Conservation (phyloP, 345 rosid genomes). For the Sonneratia alba region DNA sequence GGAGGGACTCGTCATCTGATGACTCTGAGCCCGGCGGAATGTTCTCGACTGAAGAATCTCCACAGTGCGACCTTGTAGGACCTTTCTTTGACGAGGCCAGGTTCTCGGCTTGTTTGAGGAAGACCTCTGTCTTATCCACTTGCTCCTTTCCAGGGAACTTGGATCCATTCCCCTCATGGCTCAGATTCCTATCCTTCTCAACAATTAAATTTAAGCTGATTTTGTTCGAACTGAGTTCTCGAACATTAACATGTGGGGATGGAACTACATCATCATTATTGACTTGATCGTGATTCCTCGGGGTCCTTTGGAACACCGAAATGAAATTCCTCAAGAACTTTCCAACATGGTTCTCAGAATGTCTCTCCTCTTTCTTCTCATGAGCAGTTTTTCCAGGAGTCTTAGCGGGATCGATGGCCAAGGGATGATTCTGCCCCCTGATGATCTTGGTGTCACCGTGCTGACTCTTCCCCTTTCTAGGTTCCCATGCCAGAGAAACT, state of each 20-base stretch:
- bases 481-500: slow-evolving; percentile 68
- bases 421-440: slow-evolving; percentile 28
- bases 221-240: slow-evolving; percentile 37
- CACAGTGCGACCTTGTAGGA: too few relatives aligned
- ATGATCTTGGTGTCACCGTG: slow-evolving; percentile 33
- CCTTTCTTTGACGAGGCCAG: slow-evolving; percentile 61
- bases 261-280: slow-evolving; percentile 33
- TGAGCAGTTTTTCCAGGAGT: slow-evolving; percentile 20
- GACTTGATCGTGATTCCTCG: slow-evolving; percentile 30
- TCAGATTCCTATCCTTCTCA: slow-evolving; percentile 18
- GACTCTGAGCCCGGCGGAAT: slow-evolving; percentile 28
- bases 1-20: slow-evolving; percentile 31
- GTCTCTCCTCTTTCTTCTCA: slow-evolving; percentile 39
- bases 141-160: slow-evolving; percentile 41
- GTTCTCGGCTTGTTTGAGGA: slow-evolving; percentile 56
- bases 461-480: slow-evolving; percentile 68
- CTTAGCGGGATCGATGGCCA: slow-evolving; percentile 5
- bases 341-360: slow-evolving; percentile 19
- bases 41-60: not conserved
- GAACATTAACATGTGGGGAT: slow-evolving; percentile 49
- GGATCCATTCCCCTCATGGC: slow-evolving; percentile 28
- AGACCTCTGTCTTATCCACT: slow-evolving; percentile 43
- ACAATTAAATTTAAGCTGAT: slow-evolving; percentile 37
- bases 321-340: slow-evolving; percentile 44
- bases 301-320: slow-evolving; percentile 41